These are phyloP conservation scores for Phoma sp. DNA, from an alignment of 2,329 filamentous ascomycete genomes.

Conservation along the genomic window DNA sequence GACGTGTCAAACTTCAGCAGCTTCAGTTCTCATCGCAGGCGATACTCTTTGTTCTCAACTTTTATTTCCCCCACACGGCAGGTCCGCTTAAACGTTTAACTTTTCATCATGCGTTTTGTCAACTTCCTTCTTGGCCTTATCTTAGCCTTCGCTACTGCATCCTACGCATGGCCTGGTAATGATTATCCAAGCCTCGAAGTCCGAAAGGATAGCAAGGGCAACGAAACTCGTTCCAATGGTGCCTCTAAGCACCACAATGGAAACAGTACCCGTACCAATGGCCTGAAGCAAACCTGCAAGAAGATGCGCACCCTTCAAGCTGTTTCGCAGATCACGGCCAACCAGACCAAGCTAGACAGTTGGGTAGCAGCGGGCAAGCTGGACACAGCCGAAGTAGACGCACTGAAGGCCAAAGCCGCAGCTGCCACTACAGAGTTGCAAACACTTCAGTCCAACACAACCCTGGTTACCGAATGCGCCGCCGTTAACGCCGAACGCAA, in stretches of 20 bases:
- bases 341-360: constrained; percentile 38
- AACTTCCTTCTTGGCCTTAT: constrained; percentile 24
- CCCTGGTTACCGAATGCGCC: constrained; percentile 33
- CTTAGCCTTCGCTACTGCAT: constrained; percentile 27
- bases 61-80: constrained; percentile 10
- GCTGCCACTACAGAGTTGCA: constrained; percentile 30
- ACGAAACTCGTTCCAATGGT: constrained; percentile 9
- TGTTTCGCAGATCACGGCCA: constrained; percentile 33
- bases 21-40: constrained; percentile 9
- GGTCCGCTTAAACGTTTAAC: constrained; percentile 16
- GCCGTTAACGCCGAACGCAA: constrained; percentile 31
- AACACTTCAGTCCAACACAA: constrained; percentile 32
- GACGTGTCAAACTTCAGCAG: not conserved
- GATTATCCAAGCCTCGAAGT: constrained; percentile 25
- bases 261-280: constrained; percentile 4
- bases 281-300: constrained; percentile 29
- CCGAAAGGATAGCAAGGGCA: constrained; percentile 25
- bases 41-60: constrained; percentile 1
- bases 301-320: constrained; percentile 28
- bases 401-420: constrained; percentile 35
- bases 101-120: constrained; percentile 23
- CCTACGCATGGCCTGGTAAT: constrained; percentile 23
- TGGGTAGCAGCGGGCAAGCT: constrained; percentile 34
- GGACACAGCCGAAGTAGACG: constrained; percentile 25
- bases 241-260: too few species aligned